Base-by-base conservation (phyloP, 805 yeast species). In the Barnettozyma californica region DNA sequence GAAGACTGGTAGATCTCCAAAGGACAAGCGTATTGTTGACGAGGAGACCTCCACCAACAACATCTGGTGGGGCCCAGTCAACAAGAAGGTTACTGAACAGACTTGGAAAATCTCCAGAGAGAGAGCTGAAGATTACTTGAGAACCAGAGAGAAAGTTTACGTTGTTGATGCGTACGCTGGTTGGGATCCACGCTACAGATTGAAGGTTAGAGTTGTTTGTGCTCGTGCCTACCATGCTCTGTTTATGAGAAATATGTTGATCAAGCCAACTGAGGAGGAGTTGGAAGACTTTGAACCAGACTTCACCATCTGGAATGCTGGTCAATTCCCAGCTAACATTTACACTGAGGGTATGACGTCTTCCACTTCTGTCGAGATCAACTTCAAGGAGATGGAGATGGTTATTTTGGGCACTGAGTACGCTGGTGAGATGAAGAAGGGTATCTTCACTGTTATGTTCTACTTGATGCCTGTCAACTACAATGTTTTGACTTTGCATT, bases 21-120 rank as follows among this genome's bases (percentile, higher is more conserved):
- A 87, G 75, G 99, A 92, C 74, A 92, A 92, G 71, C 87, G 99
- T 74, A 88, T 92, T 68, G 97, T 92, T 54, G 97, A 91, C 62
- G 98, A 94, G 75, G 85, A 80, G 60, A 77, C 94, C 45, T 89
- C 97, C 36, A 71, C 78, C 52, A 78, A 87, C 50, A 75, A 91
- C 64, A 81, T 92, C 60, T 92, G 99, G 99, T 92, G 99, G 99
- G 99, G 99, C 23, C 98, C 98, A 2, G 99, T 92, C 58, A 92
- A 92, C 76, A 89, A 87, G 73, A 87, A 92, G 72, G 91, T 92
- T 60, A 85, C 88, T 52, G 96, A 89, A 71, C 83, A 84, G 67
- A 90, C 97, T 20, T 92, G 98, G 98, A 80, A 81, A 61, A 90
- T 92, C 62, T 87, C 95, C 68, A 85, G 95, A 68, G 92, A 92